Conservation (phyloP, 768 basidiomycete species). For the Lactarius sanguifluus region DNA sequence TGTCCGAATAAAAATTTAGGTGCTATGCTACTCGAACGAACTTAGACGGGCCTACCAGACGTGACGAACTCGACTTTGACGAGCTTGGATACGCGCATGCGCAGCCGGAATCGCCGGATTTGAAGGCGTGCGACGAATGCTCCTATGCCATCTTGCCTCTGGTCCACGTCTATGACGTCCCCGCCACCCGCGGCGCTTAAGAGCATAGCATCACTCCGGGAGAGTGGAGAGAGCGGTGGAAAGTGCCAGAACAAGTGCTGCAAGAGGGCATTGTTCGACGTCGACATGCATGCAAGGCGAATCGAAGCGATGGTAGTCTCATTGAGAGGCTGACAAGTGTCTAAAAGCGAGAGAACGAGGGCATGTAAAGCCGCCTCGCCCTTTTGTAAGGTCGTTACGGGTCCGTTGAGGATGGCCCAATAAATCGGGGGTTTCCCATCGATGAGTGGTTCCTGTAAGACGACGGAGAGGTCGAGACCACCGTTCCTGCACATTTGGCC, state of each 20-base stretch:
- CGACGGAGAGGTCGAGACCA: conserved; percentile 47
- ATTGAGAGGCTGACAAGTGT: conserved; percentile 43
- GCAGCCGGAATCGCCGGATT: conserved; percentile 61
- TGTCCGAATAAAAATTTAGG: neutral
- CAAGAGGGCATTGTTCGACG: conserved; percentile 59
- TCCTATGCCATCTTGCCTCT: conserved; percentile 40
- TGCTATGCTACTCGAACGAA: no score
- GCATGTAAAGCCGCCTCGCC: conserved; percentile 18
- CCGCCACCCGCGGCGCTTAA: conserved; percentile 45
- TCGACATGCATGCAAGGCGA: conserved; percentile 63
- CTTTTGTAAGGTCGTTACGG: conserved; percentile 27
- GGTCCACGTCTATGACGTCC: conserved; percentile 49
- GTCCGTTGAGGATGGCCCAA: conserved; percentile 66
- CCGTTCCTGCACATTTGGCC: conserved; percentile 54
- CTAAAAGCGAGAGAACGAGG: conserved; percentile 52
- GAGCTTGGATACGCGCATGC: conserved; percentile 59
- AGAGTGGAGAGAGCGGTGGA: conserved; percentile 51
- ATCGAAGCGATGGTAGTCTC: conserved; percentile 43
- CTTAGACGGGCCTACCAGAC: conserved; percentile 38
- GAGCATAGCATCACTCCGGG: conserved; percentile 50
- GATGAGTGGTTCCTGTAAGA: conserved; percentile 62
- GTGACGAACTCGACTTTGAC: conserved; percentile 68
- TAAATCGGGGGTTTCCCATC: conserved; percentile 67
- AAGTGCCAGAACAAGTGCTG: conserved; percentile 53
- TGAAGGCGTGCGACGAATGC: conserved; percentile 54